Percentiles rank a stretch among this genome's conserved stretches.
Evolutionary conservation across 1,284 basidiomycete genomes (phyloP).

Genomic region (Sporisorium sorghi): DNA sequence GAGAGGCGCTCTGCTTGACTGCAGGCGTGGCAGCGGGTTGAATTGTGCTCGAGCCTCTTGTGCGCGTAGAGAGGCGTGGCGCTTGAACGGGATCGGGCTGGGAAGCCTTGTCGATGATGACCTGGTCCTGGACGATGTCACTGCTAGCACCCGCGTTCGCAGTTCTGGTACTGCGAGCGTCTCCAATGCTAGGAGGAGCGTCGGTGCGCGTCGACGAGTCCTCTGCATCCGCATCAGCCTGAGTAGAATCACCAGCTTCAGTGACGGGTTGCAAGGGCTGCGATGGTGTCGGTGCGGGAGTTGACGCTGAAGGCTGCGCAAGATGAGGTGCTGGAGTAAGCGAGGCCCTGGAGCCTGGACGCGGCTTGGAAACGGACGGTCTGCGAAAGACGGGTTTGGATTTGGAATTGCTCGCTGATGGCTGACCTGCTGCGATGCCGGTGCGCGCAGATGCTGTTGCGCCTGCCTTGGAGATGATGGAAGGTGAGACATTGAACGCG

Average conservation of each 20-base stretch:
- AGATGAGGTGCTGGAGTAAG: constrained; percentile 38
- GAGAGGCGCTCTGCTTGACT: constrained; percentile 35
- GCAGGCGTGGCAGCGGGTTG: background rate
- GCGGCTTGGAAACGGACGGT: constrained; percentile 40
- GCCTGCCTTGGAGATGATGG: constrained; percentile 26
- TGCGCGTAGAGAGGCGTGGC: constrained; percentile 5
- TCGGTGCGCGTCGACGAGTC: constrained; percentile 5
- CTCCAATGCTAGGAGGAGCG: constrained; percentile 26
- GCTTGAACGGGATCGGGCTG: constrained; percentile 40
- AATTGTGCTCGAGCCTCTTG: constrained; percentile 2
- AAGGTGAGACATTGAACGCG: constrained; percentile 38
- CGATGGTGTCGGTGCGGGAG: background rate
- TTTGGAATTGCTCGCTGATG: constrained; percentile 16
- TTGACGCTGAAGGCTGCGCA: background rate
- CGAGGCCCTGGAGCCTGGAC: constrained; percentile 40
- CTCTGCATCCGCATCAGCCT: background rate
- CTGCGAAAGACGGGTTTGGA: constrained; percentile 30
- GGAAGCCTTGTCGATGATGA: constrained; percentile 28
- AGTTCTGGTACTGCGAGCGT: constrained; percentile 1
- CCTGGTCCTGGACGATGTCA: background rate
- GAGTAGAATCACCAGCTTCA: background rate
- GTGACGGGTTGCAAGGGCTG: background rate
- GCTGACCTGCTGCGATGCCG: constrained; percentile 13
- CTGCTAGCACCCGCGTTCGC: background rate
- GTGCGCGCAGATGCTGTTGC: constrained; percentile 13